Evolutionary conservation across 768 basidiomycete genomes (phyloP).

Genomic region (Chalciporus sphaerocephalus): DNA sequence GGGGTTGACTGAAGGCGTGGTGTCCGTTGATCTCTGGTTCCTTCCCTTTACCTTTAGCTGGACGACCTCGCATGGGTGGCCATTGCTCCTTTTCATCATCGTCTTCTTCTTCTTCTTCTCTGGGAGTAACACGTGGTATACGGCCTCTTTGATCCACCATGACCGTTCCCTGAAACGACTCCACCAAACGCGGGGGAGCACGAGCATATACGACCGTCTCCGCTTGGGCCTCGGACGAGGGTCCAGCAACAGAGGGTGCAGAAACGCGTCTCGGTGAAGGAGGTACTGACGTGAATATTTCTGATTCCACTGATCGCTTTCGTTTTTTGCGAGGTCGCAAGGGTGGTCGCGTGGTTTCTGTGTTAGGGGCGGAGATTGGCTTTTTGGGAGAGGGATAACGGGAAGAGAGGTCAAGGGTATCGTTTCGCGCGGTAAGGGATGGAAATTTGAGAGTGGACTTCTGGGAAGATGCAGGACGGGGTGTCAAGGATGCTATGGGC

Average conservation of each 20-base stretch:
- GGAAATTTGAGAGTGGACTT: background rate
- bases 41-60: background rate
- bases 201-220: background rate
- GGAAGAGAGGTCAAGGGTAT: conserved; percentile 1
- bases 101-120: background rate
- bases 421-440: background rate
- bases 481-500: background rate
- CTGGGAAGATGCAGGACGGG: background rate
- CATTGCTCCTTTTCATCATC: background rate
- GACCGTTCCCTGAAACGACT: conserved; percentile 15
- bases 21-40: background rate
- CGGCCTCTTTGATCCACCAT: conserved; percentile 19
- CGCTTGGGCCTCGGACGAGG: background rate
- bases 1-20: conserved; percentile 19
- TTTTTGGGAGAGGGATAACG: conserved; percentile 1
- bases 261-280: conserved; percentile 7
- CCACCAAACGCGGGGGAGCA: conserved; percentile 22
- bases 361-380: background rate
- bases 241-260: background rate
- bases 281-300: conserved; percentile 17
- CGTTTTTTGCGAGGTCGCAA: conserved; percentile 6
- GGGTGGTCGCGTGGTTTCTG: background rate
- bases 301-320: conserved; percentile 11
- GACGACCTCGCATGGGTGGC: conserved; percentile 14
- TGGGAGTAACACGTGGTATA: conserved; percentile 6